Percentiles rank a stretch among this genome's conserved stretches.
Conservation (phyloP, 345 rosid species). For the Salix suchowensis region DNA sequence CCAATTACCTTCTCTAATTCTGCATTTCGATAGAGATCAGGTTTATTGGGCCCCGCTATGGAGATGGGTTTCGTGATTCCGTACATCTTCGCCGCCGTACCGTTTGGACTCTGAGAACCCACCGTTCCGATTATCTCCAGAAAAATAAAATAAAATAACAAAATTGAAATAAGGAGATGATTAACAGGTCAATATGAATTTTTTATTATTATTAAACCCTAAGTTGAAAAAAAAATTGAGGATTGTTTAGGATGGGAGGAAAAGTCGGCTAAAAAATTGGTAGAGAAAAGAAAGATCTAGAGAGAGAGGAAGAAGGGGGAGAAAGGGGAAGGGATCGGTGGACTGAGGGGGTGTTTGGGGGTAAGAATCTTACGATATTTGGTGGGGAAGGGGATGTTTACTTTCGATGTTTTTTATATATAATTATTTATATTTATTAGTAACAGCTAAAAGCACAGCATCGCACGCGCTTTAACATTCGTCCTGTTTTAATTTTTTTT, state of each 20-base stretch:
- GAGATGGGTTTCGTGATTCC: conserved; percentile 22
- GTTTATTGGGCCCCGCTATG: conserved; percentile 17
- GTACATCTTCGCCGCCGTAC: conserved; percentile 4
- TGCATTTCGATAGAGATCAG: conserved; percentile 20
- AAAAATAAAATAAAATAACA: background rate
- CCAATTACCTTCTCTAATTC: conserved; percentile 19
- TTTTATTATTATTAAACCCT: background rate
- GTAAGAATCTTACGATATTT: background rate
- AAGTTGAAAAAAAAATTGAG: background rate
- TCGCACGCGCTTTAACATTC: background rate
- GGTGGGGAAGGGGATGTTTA: background rate
- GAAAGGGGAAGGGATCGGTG: background rate
- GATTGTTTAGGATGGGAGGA: background rate
- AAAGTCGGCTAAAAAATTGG: background rate
- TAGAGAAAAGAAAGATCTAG: background rate
- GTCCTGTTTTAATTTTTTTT: no score
- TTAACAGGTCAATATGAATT: background rate
- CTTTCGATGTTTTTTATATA: background rate
- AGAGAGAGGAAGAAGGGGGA: background rate
- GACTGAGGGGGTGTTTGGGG: background rate
- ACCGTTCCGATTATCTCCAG: conserved; percentile 1
- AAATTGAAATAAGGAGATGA: background rate
- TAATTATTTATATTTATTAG: background rate
- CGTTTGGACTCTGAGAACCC: conserved; percentile 11
- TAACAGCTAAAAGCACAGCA: background rate